Percentiles rank a stretch among this genome's conserved stretches.
Conservation (phyloP, 441 rosid species). For the California macrophylla region DNA sequence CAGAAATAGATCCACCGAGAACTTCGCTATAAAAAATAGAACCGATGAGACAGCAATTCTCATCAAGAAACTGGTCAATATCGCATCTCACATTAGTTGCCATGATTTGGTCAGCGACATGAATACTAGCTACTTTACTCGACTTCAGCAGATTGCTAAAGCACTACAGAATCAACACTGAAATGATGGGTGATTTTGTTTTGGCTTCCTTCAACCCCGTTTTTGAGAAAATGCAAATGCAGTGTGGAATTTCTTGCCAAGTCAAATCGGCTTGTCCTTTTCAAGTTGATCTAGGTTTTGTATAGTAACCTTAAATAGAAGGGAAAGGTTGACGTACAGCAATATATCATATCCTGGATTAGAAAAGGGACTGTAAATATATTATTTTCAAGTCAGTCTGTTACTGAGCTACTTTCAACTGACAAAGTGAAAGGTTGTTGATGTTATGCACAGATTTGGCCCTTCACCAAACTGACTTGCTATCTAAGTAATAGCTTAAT, state of each 20-base stretch:
- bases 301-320: not conserved
- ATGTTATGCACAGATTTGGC: slow-evolving; percentile 7
- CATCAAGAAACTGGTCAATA: slow-evolving; percentile 34
- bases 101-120: slow-evolving; percentile 16
- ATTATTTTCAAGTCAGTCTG: not conserved
- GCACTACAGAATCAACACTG: slow-evolving; percentile 27
- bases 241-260: not conserved
- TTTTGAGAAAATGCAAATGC: not conserved
- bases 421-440: slow-evolving; percentile 12
- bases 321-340: not conserved
- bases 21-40: slow-evolving; percentile 6
- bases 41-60: slow-evolving; percentile 22
- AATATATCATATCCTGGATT: not conserved
- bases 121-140: slow-evolving; percentile 23
- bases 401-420: slow-evolving; percentile 8
- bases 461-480: slow-evolving; percentile 15
- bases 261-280: not conserved
- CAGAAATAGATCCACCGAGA: slow-evolving; percentile 19
- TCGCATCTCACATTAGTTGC: slow-evolving; percentile 15
- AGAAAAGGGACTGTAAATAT: slow-evolving; percentile 5
- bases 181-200: not conserved
- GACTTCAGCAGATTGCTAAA: slow-evolving; percentile 44
- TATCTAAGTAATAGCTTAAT: slow-evolving; percentile 9
- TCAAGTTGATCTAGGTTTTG: not conserved
- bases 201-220: not conserved